Conservation (phyloP, 192 early-diverging fungal species). For the Entrophospora sp. region DNA sequence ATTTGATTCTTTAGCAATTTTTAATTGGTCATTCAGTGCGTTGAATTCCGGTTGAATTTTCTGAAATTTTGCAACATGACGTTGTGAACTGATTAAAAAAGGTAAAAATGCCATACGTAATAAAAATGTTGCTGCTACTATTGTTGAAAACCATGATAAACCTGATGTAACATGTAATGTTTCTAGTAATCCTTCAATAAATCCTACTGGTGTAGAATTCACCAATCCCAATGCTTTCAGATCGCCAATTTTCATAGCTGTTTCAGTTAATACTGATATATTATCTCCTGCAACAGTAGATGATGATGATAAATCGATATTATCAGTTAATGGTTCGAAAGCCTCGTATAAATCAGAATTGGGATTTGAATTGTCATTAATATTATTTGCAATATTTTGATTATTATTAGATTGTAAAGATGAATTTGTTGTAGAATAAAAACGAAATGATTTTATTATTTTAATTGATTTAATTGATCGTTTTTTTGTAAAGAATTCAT, state of each 20-base stretch:
- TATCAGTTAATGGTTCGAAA: no score
- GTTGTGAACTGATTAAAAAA: slow-evolving; percentile 61
- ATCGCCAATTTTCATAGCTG: slow-evolving; percentile 75
- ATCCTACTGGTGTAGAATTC: slow-evolving; percentile 61
- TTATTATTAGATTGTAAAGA: no score
- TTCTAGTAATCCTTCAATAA: slow-evolving; percentile 66
- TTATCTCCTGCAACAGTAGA: no score
- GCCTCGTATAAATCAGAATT: no score
- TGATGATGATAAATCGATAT: no score
- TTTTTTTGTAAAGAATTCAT: no score
- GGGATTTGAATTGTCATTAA: no score
- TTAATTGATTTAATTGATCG: no score
- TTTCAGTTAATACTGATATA: no score
- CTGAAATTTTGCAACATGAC: slow-evolving; percentile 55
- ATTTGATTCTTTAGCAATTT: slow-evolving; percentile 39
- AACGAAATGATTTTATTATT: no score
- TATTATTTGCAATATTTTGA: no score
- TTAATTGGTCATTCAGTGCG: slow-evolving; percentile 57
- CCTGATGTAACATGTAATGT: slow-evolving; percentile 71
- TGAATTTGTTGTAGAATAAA: no score
- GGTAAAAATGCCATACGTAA: slow-evolving; percentile 67
- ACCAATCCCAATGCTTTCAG: slow-evolving; percentile 74
- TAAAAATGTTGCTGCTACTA: slow-evolving; percentile 55
- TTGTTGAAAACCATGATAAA: slow-evolving; percentile 92
- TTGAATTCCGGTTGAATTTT: slow-evolving; percentile 66